Base-by-base conservation (phyloP, 192 early-diverging fungal genomes). In the Rhizophagus sp. region DNA sequence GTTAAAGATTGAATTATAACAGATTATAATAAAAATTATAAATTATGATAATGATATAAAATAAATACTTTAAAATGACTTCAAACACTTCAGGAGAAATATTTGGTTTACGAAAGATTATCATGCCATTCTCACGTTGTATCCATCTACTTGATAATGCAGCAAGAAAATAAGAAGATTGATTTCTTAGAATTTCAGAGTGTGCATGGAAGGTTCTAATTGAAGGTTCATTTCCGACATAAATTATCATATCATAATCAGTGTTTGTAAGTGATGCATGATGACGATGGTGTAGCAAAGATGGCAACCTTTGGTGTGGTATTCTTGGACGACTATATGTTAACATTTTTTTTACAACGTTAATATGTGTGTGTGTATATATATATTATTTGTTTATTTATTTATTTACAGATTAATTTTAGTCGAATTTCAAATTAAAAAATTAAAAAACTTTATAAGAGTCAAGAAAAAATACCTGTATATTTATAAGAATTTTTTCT, bases 161-260 rank as follows among this genome's bases (percentile, higher is more conserved):
- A 13, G 36, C 67, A 4, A 36, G 67, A 39, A 69, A 69, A 69
- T 69, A 69, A 30, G 27, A 19, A 22, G 30, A 69, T 22, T 69
- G 24, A 36, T 30, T 27, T 15, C 27, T 30, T 30, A 69, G 27
- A 6, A 69, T 69, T 33, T 36, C 27, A 6, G 67, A 69, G 13
- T 69, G 67, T 11, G 67, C 67, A 19, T 39, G 67, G 15, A 69
- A 69, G 0, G 67, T 36, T 30, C 27, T 30, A 19, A 22, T 33
- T 30, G 27, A 36, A 17, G 27, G 67, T 34, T 69, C 67, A 9
- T 69, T n/a, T 15, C 67, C 67, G 5, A 69, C 67, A 7, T 69
- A 39, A 22, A 69, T 69, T 36, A 69, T 69, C 24, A 69, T 36
- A 22, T 69, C 67, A 33, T 69, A 69, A 30, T 69, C 67, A 4